These are phyloP conservation scores for Yamadazyma phyllophila DNA, from an alignment of 805 yeast genomes.

Conservation along the genomic window DNA sequence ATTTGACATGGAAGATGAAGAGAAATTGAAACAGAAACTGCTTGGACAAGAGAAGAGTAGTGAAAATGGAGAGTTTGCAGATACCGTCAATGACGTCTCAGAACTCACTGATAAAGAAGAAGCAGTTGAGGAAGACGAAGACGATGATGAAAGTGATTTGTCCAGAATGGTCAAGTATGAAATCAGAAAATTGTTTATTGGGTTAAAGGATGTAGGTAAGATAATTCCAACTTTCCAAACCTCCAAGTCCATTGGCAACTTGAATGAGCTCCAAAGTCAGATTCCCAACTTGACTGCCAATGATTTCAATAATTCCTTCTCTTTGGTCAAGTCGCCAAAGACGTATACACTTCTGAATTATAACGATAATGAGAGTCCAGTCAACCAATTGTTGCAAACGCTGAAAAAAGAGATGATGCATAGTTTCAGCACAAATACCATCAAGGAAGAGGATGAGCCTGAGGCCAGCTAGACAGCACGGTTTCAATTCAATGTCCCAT, in stretches of 20 bases:
- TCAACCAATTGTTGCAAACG: conserved; percentile 30
- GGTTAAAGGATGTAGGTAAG: conserved; percentile 30
- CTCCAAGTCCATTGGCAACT: conserved; percentile 24
- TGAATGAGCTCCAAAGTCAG: conserved; percentile 16
- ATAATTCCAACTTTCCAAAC: conserved; percentile 34
- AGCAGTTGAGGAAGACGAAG: conserved; percentile 5
- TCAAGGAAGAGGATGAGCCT: conserved; percentile 41
- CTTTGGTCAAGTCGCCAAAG: conserved; percentile 42
- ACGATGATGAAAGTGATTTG: conserved; percentile 30
- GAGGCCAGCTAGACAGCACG: neutral
- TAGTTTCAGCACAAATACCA: conserved; percentile 36
- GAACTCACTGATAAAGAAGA: conserved; percentile 6
- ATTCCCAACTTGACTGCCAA: conserved; percentile 13
- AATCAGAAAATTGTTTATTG: conserved; percentile 28
- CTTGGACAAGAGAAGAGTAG: conserved; percentile 1
- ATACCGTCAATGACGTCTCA: conserved; percentile 1
- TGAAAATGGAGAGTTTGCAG: conserved; percentile 6
- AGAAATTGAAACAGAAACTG: conserved; percentile 12
- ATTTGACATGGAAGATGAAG: conserved; percentile 38
- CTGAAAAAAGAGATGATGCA: conserved; percentile 21
- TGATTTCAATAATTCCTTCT: conserved; percentile 17
- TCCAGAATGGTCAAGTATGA: conserved; percentile 33
- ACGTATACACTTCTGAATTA: conserved; percentile 36
- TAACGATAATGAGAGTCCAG: conserved; percentile 36
- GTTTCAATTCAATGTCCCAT: too few relatives aligned